phyloP scores from a whole-genome alignment of 208 protist species.

The Strigomonas culicis region DNA sequence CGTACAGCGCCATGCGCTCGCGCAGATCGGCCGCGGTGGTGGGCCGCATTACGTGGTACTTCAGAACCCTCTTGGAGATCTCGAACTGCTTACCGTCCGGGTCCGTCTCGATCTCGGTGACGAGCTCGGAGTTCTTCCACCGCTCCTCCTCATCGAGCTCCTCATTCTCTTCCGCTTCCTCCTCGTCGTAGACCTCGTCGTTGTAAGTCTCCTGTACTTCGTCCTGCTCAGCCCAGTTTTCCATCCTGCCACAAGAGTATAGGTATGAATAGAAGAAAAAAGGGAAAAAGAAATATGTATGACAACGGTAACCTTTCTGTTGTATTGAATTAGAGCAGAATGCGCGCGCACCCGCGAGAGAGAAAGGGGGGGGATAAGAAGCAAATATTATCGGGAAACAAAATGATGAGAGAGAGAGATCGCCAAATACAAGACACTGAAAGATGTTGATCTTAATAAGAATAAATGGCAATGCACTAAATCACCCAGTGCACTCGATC shows the following conservation, averaged over 20 bases:
- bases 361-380: background rate
- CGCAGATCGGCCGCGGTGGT: conserved; percentile 41
- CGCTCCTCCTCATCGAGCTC: conserved; percentile 31
- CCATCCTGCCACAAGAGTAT: conserved; percentile 16
- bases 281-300: conserved; percentile 9
- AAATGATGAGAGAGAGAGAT: background rate
- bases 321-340: too few species aligned
- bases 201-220: conserved; percentile 48
- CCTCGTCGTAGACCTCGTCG: conserved; percentile 24
- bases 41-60: conserved; percentile 29
- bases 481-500: background rate
- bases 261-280: background rate
- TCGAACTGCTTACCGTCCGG: conserved; percentile 43
- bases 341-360: too few species aligned
- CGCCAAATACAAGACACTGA: background rate
- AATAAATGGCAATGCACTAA: too few species aligned
- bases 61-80: conserved; percentile 41
- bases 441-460: too few species aligned
- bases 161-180: conserved; percentile 26
- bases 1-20: conserved; percentile 33
- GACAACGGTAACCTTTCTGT: background rate
- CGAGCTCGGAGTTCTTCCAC: conserved; percentile 70
- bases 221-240: conserved; percentile 48
- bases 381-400: background rate
- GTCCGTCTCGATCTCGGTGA: conserved; percentile 33